Conservation (phyloP, 1,139 yeast genomes). For the Taiozyma sp. region DNA sequence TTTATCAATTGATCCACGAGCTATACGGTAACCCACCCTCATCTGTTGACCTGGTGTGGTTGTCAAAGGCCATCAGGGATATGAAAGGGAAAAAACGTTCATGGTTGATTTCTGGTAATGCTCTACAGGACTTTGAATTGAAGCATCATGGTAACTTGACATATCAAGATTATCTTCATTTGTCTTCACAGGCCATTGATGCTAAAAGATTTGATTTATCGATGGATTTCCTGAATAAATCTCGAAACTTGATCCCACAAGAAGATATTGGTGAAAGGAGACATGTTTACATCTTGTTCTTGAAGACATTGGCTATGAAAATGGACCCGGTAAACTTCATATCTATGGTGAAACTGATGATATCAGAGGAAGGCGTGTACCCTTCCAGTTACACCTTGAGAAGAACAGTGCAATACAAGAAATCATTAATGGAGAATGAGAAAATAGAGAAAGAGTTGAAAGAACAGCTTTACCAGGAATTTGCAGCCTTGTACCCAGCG, state of each 20-base stretch:
- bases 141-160: conserved; percentile 4
- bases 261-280: background rate
- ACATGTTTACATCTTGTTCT: conserved; percentile 1
- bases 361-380: background rate
- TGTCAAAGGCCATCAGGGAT: conserved; percentile 4
- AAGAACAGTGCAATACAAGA: background rate
- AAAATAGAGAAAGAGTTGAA: background rate
- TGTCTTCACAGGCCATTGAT: conserved; percentile 9
- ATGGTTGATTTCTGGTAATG: background rate
- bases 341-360: background rate
- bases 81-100: background rate
- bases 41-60: conserved; percentile 11
- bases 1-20: conserved; percentile 12
- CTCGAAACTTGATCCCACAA: background rate
- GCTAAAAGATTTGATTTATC: background rate
- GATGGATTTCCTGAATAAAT: background rate
- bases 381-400: background rate
- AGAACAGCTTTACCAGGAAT: background rate
- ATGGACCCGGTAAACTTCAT: background rate
- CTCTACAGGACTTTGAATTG: conserved; percentile 8
- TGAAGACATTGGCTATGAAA: conserved; percentile 1
- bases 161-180: conserved; percentile 6
- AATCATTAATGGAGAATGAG: background rate
- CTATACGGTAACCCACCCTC: conserved; percentile 8
- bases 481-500: background rate